Conservation (phyloP, 345 rosid species). For the Lenwebbia sp. region DNA sequence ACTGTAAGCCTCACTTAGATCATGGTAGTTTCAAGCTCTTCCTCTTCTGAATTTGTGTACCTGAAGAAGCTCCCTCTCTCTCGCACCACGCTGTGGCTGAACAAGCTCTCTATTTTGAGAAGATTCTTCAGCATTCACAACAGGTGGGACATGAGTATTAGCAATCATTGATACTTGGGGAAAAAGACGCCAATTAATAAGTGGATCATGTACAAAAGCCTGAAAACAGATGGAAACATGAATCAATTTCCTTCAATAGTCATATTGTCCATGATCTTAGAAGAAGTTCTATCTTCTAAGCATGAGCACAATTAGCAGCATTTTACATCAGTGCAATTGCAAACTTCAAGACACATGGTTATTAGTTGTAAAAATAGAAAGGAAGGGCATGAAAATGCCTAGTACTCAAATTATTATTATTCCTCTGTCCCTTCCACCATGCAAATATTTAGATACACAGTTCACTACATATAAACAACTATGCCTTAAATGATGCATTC, state of each 20-base stretch:
- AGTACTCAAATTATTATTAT: not conserved
- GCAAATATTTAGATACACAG: not conserved
- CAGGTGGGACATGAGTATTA: constrained; percentile 45
- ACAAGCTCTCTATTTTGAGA: constrained; percentile 52
- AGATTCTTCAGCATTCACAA: constrained; percentile 53
- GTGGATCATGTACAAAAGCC: constrained; percentile 99
- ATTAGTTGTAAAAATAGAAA: not conserved
- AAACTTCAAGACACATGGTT: not conserved
- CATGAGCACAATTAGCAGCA: not conserved
- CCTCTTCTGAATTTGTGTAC: constrained; percentile 16
- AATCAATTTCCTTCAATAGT: not conserved
- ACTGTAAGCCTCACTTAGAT: not conserved
- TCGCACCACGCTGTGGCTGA: constrained; percentile 88
- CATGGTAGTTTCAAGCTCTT: not conserved
- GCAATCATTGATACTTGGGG: constrained; percentile 72
- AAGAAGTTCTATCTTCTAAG: not conserved
- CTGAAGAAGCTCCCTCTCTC: constrained; percentile 94
- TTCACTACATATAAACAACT: not conserved
- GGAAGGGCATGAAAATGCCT: not conserved
- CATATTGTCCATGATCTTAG: not conserved
- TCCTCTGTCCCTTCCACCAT: not conserved
- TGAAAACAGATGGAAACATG: constrained; percentile 14
- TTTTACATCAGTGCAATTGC: not conserved
- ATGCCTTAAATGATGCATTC: not conserved
- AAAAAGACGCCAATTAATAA: constrained; percentile 98